phyloP scores from a whole-genome alignment of 2,329 filamentous ascomycete genomes.

The Clarireedia hainanense region DNA sequence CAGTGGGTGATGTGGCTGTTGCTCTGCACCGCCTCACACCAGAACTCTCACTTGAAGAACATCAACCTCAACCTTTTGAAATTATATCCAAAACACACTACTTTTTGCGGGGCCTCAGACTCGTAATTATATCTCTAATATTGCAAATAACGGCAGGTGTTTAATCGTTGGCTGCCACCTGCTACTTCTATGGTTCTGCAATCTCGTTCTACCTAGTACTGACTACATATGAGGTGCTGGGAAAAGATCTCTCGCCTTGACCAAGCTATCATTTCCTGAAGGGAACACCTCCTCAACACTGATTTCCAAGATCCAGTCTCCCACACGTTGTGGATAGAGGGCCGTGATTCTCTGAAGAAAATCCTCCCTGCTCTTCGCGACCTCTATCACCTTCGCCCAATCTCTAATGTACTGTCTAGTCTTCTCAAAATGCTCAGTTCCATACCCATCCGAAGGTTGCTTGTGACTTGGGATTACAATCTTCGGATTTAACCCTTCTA shows the following conservation, averaged over 20 bases:
- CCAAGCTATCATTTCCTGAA: neutral
- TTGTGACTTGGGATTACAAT: constrained; percentile 29
- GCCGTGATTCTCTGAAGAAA: neutral
- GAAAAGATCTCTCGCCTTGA: neutral
- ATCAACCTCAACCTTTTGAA: too few species aligned
- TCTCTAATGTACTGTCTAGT: constrained; percentile 24
- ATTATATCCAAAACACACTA: too few species aligned
- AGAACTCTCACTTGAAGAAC: too few species aligned
- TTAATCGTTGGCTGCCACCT: too few species aligned
- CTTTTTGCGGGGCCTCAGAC: too few species aligned
- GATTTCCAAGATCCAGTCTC: neutral
- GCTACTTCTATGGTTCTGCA: too few species aligned
- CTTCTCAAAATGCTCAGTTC: constrained; percentile 18
- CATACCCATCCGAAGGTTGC: constrained; percentile 20
- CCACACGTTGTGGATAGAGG: constrained; percentile 2
- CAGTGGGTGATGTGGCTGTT: too few species aligned
- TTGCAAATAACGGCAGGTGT: too few species aligned
- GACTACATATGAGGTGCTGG: neutral
- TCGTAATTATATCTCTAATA: too few species aligned
- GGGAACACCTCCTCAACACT: neutral
- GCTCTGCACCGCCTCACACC: too few species aligned
- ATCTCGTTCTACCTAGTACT: too few species aligned
- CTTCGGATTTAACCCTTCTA: constrained; percentile 25
- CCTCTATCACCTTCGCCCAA: constrained; percentile 6
- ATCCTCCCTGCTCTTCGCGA: neutral